Evolutionary conservation across 805 yeast genomes (phyloP), one percentile per base, ranked within the genome.

Genomic region (Pichia phayaonensis): DNA sequence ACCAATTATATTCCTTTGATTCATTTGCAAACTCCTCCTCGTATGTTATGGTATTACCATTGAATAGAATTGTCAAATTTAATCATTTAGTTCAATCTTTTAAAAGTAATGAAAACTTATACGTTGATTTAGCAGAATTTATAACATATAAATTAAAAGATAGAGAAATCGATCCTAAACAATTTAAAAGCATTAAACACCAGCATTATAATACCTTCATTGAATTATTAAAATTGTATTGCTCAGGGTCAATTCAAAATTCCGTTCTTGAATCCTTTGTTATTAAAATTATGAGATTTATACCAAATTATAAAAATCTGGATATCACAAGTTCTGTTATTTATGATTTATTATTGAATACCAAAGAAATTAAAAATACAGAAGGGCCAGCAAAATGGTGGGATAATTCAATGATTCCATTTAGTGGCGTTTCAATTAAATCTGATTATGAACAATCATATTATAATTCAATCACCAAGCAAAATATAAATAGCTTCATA

Each of bases 331-430:
- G 74, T 53, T 73, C 81, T 7, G 59, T 74, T 29, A 80, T 84
- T 1, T 80, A 77, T 58, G 77, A 80, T 26, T 56, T 83, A 23
- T 61, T 81, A 8, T 56, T 66, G 10, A 61, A 63, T 8, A 59
- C 70, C 16, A 65, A 63, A 3, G 63, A 59, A 47, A 56, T 63
- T 24, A 24, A 53, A 6, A 58, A 56, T 2, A 59, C 57, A 29
- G 71, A 67, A 27, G 80, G 82, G 56, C 89, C 89, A 7, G 61
- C 71, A 1, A 70, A 64, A 23, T 79, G 80, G 78, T 72, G 79
- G 44, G 70, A 68, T 36, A 66, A 73, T 3, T 62, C 77, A 15
- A 67, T 70, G 16, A 62, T 76, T 16, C 82, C 86, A 1, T 58
- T 61, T 1, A 66, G 71, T 16, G 69, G 69, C 0, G 63, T 74